Base-by-base conservation (phyloP, 306 rosid genomes). In the Dicorynia guianensis region DNA sequence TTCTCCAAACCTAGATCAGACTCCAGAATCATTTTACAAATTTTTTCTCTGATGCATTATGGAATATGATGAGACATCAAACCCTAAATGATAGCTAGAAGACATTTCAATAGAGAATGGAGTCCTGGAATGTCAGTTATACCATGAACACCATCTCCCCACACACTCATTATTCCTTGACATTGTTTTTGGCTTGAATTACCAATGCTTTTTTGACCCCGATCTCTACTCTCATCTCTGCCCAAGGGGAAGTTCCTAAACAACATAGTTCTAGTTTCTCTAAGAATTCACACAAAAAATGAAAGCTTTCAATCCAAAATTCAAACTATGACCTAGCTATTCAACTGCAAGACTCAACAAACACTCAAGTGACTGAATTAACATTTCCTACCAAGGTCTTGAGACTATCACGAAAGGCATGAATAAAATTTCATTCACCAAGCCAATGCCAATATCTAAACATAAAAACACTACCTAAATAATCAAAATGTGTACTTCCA, bases 1-100 rank as follows among this genome's bases (percentile, higher is more conserved):
- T 47, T 69, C 58, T 33, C 77, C 78, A 14, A 56, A 60, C 63
- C 46, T 33, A 46, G 44, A 44, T 57, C 81, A 69, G 25, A 30
- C 60, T 54, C 30, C 81, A 69, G 25, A 30, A 60, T 54, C 30
- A 47, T 15, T 63, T 63, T 20, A 63, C 40, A n/a, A 38, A 17
- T 61, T 33, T 18, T 69, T 60, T 74, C 58, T 12, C 67, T 48
- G 40, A 58, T 20, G 5, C 70, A 30, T 7, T 7, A 56, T 55
- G 75, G 40, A 66, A 25, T 25, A 25, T 25, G 30, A 25, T 25
- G 30, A 2, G 30, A 25, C 30, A 25, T 25, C 30, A 25, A 25
- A 25, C n/a, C n/a, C n/a, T n/a, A n/a, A n/a, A n/a, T n/a, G n/a
- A n/a, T n/a, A n/a, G n/a, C n/a, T n/a, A n/a, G n/a, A n/a, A n/a